These are phyloP conservation scores for Gossypium trilobum DNA, from an alignment of 441 rosid species.

Conservation along the genomic window DNA sequence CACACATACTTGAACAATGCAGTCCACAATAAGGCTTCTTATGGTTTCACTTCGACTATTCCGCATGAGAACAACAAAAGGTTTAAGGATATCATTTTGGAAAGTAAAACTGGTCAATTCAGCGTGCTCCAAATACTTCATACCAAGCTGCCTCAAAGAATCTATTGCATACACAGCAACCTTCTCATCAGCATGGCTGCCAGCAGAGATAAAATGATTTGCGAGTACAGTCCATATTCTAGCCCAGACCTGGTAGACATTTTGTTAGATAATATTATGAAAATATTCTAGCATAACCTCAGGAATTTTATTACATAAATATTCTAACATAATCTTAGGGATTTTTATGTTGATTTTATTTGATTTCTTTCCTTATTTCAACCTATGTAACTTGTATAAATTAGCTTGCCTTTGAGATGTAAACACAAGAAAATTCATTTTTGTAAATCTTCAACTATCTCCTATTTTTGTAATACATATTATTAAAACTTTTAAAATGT, in stretches of 20 bases:
- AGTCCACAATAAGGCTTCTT: slow-evolving; percentile 90
- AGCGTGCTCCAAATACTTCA: slow-evolving; percentile 95
- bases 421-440: too few relatives aligned
- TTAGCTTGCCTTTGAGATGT: too few relatives aligned
- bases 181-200: slow-evolving; percentile 95
- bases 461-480: neutral
- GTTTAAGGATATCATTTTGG: slow-evolving; percentile 98
- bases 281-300: too few relatives aligned
- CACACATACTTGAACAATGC: slow-evolving; percentile 82
- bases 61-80: slow-evolving; percentile 93
- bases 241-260: slow-evolving; percentile 84
- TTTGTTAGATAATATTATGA: too few relatives aligned
- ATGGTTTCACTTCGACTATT: slow-evolving; percentile 78
- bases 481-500: slow-evolving; percentile 19
- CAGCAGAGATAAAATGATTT: slow-evolving; percentile 95
- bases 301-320: too few relatives aligned
- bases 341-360: too few relatives aligned
- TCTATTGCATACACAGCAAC: slow-evolving; percentile 98
- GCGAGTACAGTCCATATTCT: slow-evolving; percentile 96
- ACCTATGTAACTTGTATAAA: too few relatives aligned
- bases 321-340: too few relatives aligned
- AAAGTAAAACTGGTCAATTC: slow-evolving; percentile 94
- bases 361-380: too few relatives aligned
- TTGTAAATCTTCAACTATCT: too few relatives aligned
- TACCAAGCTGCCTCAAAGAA: slow-evolving; percentile 94